These are phyloP conservation scores for Hydrangea macrophylla DNA, from an alignment of 148 eudicot genomes.

Conservation along the genomic window DNA sequence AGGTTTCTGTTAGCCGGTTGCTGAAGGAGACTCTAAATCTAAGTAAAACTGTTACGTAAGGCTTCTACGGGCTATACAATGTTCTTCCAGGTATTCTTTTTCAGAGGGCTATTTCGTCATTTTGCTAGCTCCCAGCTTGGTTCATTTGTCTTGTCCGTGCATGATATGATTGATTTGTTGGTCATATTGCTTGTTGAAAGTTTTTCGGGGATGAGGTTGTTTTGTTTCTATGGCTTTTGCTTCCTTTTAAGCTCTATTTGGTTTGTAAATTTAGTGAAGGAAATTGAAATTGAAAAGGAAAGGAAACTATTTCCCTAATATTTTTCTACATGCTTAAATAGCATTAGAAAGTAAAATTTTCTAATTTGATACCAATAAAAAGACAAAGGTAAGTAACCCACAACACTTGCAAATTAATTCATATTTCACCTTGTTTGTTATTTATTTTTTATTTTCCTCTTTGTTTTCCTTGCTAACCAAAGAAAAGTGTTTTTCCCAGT, in stretches of 20 bases:
- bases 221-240: neutral
- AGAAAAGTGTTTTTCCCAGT: too few relatives aligned
- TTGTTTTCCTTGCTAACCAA: too few relatives aligned
- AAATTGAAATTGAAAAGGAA: too few relatives aligned
- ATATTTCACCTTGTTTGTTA: too few relatives aligned
- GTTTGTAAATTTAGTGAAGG: too few relatives aligned
- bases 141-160: neutral
- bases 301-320: too few relatives aligned
- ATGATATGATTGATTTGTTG: neutral
- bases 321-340: too few relatives aligned
- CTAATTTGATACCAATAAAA: too few relatives aligned
- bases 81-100: neutral
- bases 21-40: constrained; percentile 48
- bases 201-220: neutral
- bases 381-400: too few relatives aligned
- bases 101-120: neutral
- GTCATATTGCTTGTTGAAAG: neutral
- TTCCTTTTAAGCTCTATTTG: neutral
- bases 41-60: constrained; percentile 29
- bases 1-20: constrained; percentile 50
- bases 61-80: neutral
- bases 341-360: too few relatives aligned
- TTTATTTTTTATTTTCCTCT: too few relatives aligned
- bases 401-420: too few relatives aligned
- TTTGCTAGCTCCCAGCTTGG: neutral